Conservation (phyloP, 306 rosid genomes). For the Canavalia gladiata region DNA sequence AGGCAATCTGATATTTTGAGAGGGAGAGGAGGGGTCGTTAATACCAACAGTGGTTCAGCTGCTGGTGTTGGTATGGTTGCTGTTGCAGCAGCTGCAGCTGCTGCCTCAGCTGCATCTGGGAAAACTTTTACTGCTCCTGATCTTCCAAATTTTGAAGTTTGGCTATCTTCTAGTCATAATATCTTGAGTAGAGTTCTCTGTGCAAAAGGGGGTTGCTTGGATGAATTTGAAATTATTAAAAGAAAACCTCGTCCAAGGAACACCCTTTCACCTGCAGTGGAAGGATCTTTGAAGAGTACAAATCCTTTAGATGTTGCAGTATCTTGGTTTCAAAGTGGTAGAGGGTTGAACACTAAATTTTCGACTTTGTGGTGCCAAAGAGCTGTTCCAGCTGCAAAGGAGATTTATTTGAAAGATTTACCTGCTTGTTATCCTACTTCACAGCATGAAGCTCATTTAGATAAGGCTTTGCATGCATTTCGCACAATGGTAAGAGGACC, state of each 20-base stretch:
- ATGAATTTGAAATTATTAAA: slow-evolving; percentile 70
- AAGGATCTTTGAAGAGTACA: slow-evolving; percentile 63
- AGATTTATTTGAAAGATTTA: slow-evolving; percentile 86
- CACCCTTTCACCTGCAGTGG: slow-evolving; percentile 54
- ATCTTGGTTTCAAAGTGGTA: slow-evolving; percentile 85
- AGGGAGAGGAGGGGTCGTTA: slow-evolving; percentile 78
- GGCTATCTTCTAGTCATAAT: slow-evolving; percentile 80
- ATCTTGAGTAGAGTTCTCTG: slow-evolving; percentile 77
- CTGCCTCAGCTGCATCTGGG: slow-evolving; percentile 85
- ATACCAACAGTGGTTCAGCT: slow-evolving; percentile 75
- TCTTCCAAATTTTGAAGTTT: slow-evolving; percentile 85
- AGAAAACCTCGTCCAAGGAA: slow-evolving; percentile 74
- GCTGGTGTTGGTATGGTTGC: slow-evolving; percentile 95
- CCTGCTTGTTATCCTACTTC: slow-evolving; percentile 84
- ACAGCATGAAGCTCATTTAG: slow-evolving; percentile 74
- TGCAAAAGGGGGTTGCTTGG: slow-evolving; percentile 84
- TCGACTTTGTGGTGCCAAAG: slow-evolving; percentile 87
- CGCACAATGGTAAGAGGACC: slow-evolving; percentile 85
- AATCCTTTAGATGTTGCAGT: slow-evolving; percentile 81
- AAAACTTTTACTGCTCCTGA: slow-evolving; percentile 73
- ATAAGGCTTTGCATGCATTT: slow-evolving; percentile 80
- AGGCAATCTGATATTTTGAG: slow-evolving; percentile 87
- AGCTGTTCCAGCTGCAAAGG: slow-evolving; percentile 81
- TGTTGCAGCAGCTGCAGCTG: slow-evolving; percentile 90
- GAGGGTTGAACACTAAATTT: slow-evolving; percentile 76